phyloP scores from a whole-genome alignment of 192 early-diverging fungal genomes.

The Linnemannia exigua region DNA sequence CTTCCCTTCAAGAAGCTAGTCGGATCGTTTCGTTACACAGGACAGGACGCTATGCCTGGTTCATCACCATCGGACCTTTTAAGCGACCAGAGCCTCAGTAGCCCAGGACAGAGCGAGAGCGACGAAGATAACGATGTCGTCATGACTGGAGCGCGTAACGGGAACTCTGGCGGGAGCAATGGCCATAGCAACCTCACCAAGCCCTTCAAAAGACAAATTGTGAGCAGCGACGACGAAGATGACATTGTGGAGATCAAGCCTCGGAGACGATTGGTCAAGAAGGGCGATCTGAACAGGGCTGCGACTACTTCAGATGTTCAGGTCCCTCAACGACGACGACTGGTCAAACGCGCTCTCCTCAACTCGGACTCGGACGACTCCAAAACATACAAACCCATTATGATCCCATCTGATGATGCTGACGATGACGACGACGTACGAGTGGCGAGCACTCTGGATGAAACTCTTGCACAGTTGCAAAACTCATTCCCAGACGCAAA shows the following conservation, averaged over 20 bases:
- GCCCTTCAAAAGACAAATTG: conserved; percentile 15
- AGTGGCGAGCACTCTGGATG: conserved; percentile 6
- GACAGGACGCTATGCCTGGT: conserved; percentile 15
- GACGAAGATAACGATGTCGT: conserved; percentile 17
- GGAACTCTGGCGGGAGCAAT: not conserved
- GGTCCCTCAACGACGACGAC: conserved; percentile 32
- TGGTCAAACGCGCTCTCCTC: conserved; percentile 14
- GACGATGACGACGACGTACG: conserved; percentile 18
- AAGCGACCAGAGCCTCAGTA: conserved; percentile 41
- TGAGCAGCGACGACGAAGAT: conserved; percentile 43
- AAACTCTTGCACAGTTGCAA: conserved; percentile 28
- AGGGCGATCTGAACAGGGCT: not conserved
- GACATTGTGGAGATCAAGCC: conserved; percentile 5
- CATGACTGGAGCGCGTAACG: conserved; percentile 11
- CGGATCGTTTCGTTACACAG: conserved; percentile 33
- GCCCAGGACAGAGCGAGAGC: conserved; percentile 22
- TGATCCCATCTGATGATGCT: conserved; percentile 36
- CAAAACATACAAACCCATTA: not conserved
- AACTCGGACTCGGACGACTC: conserved; percentile 29
- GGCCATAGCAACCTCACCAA: not conserved
- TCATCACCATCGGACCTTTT: not conserved
- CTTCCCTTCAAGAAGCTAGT: conserved; percentile 35
- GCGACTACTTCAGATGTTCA: not conserved
- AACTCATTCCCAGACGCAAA: conserved; percentile 25
- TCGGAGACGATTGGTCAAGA: conserved; percentile 27